Conservation (phyloP, 1,284 basidiomycete species). For the Ceratobasidium sp. region DNA sequence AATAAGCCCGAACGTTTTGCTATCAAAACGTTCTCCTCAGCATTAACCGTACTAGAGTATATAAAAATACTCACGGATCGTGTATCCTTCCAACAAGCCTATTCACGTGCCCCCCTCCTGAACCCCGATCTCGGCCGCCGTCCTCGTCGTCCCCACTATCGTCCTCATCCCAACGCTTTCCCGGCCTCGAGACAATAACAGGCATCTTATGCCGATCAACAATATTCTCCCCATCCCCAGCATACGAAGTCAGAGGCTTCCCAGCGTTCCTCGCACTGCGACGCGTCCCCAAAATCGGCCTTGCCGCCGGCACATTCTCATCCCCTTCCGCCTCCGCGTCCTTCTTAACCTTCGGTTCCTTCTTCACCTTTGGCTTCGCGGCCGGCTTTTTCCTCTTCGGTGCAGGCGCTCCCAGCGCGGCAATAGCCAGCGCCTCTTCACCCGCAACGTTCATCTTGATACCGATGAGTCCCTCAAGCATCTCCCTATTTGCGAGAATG, state of each 20-base stretch:
- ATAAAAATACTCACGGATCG: conserved; percentile 69
- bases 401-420: not conserved
- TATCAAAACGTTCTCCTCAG: conserved; percentile 58
- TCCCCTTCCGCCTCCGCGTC: conserved; percentile 27
- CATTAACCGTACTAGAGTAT: conserved; percentile 26
- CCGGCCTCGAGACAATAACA: conserved; percentile 54
- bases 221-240: conserved; percentile 54
- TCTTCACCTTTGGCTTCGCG: conserved; percentile 48
- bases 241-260: conserved; percentile 68
- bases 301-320: conserved; percentile 30
- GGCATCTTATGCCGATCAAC: conserved; percentile 49
- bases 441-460: not conserved
- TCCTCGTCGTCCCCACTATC: conserved; percentile 58
- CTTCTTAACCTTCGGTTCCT: conserved; percentile 36
- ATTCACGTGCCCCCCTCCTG: conserved; percentile 58
- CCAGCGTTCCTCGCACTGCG: conserved; percentile 75
- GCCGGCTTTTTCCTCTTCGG: conserved; percentile 39
- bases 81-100: conserved; percentile 64
- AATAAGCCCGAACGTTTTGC: conserved; percentile 72
- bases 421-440: conserved; percentile 18
- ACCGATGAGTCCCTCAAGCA: not conserved
- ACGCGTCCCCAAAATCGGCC: conserved; percentile 57
- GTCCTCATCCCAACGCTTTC: conserved; percentile 58
- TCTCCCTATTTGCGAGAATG: not conserved
- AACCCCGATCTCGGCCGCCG: conserved; percentile 29